Conservation (phyloP, 306 rosid species). For the Vicia sativa region DNA sequence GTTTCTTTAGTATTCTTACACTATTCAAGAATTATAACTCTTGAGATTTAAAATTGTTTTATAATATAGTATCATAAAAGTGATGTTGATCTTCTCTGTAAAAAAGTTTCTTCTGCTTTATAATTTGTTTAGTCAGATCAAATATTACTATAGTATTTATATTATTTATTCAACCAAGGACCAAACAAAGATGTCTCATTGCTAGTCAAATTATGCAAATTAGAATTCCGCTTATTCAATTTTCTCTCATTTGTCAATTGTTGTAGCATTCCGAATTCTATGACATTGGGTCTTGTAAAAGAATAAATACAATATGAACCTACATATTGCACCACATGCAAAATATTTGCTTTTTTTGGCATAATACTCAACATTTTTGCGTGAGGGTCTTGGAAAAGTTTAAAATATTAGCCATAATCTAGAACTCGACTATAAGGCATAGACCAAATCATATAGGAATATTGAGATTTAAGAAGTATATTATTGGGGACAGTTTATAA, state of each 20-base stretch:
- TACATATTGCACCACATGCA: not conserved
- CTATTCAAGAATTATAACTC: not conserved
- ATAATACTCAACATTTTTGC: not conserved
- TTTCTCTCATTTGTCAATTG: not conserved
- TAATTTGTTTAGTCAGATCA: not conserved
- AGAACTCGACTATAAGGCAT: not conserved
- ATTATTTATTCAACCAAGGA: not conserved
- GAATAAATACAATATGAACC: not conserved
- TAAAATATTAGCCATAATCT: not conserved
- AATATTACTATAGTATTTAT: slow-evolving; percentile 2
- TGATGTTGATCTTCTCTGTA: not conserved
- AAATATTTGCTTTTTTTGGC: not conserved
- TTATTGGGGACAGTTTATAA: not conserved
- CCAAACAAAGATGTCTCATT: not conserved
- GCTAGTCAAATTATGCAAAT: not conserved
- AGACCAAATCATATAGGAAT: not conserved
- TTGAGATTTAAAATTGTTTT: not conserved
- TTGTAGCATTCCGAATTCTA: not conserved
- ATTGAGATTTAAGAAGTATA: not conserved
- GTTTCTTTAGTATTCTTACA: slow-evolving; percentile 9
- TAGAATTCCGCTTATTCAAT: not conserved
- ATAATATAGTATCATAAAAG: not conserved
- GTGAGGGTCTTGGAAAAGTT: not conserved
- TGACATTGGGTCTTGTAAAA: slow-evolving; percentile 1
- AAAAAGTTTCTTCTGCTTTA: not conserved